Evolutionary conservation across 768 basidiomycete genomes (phyloP).

Genomic region (Pisolithus marmoratus): DNA sequence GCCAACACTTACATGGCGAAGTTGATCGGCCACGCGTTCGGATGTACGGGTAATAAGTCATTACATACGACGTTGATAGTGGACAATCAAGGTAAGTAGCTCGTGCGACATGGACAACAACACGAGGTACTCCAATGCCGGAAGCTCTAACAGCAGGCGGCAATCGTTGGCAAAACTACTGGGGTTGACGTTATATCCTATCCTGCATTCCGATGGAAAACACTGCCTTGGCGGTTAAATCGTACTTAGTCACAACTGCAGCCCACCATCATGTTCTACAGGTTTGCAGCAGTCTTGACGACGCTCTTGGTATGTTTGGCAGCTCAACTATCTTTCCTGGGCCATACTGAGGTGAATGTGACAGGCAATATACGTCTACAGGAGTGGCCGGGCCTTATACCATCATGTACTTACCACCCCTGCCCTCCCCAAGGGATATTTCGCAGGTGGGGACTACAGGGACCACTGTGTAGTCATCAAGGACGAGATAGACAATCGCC

Average conservation of each 20-base stretch:
- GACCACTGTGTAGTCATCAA: conserved; percentile 40
- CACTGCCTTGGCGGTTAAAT: not conserved
- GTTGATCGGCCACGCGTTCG: no score
- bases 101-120: no score
- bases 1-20: no score
- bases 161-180: no score
- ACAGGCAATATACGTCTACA: conserved; percentile 42
- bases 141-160: no score
- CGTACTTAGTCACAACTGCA: not conserved
- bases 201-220: no score
- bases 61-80: no score
- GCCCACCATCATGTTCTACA: conserved; percentile 8
- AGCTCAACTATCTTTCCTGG: not conserved
- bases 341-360: not conserved
- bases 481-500: conserved; percentile 26
- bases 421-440: conserved; percentile 46
- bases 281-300: conserved; percentile 2
- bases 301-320: conserved; percentile 8
- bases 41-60: no score
- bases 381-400: conserved; percentile 35
- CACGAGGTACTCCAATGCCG: no score
- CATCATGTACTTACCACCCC: conserved; percentile 39
- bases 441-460: conserved; percentile 43
- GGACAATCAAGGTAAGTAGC: no score
- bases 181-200: no score